Conservation (phyloP, 495 filamentous ascomycete genomes). For the Penicillium roqueforti region DNA sequence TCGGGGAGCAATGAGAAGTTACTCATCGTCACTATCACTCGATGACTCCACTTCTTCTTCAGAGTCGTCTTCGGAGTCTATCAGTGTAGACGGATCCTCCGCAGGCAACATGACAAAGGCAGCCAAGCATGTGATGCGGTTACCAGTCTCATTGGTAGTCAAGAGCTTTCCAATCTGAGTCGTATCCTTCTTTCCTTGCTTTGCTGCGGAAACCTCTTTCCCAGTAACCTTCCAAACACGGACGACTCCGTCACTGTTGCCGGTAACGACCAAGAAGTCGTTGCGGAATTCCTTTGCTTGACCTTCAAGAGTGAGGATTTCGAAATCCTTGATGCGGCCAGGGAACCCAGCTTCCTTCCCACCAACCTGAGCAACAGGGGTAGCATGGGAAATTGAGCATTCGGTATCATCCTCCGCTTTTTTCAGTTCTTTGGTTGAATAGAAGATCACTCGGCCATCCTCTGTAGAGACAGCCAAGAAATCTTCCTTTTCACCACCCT, state of each 20-base stretch:
- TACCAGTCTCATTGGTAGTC: constrained; percentile 76
- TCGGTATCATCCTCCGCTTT: constrained; percentile 29
- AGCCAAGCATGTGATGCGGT: constrained; percentile 83
- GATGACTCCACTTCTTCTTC: constrained; percentile 43
- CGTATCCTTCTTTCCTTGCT: constrained; percentile 39
- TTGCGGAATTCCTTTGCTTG: constrained; percentile 32
- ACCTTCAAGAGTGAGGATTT: constrained; percentile 48
- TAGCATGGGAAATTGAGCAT: constrained; percentile 43
- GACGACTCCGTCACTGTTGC: constrained; percentile 75
- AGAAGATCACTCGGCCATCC: constrained; percentile 85
- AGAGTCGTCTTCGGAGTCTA: constrained; percentile 30
- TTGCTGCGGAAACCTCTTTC: constrained; percentile 26
- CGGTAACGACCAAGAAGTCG: constrained; percentile 62
- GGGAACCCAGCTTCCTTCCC: constrained; percentile 62
- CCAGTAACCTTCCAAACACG: constrained; percentile 63
- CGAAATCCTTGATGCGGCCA: constrained; percentile 86
- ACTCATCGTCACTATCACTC: constrained; percentile 47
- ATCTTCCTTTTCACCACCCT: constrained; percentile 40
- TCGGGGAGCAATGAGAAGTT: constrained; percentile 9
- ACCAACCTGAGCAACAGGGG: constrained; percentile 72
- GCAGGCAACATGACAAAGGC: constrained; percentile 72
- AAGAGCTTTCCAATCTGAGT: constrained; percentile 65
- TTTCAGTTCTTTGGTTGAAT: constrained; percentile 54
- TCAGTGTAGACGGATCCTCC: constrained; percentile 32
- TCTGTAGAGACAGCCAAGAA: constrained; percentile 83